Evolutionary conservation across 331 rosid genomes (phyloP), one percentile per base, ranked within the genome.

Genomic region (Pyrus hybrid): DNA sequence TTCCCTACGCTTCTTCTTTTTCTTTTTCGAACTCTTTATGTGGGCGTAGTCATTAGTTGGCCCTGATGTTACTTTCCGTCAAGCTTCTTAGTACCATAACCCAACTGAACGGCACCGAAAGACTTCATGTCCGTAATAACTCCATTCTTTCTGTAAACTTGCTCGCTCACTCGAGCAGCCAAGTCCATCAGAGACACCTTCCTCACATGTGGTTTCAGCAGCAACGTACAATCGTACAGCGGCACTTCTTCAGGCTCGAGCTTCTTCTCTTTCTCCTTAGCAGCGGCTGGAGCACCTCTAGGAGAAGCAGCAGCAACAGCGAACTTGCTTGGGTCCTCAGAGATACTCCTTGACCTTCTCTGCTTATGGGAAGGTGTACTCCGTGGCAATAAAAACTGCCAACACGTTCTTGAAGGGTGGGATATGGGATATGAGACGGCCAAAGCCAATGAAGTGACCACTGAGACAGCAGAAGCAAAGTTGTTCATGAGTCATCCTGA

Each of bases 1-100:
- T 33, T 35, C 0, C 41, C 41, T 2, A 8, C 41, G 11, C 41
- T 35, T 35, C 41, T 35, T 35, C 41, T 3, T 8, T 35, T 2
- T 35, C 11, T 35, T 35, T 33, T 35, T 35, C 41, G 0, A 35
- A 35, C 41, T 35, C 41, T 35, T 35, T 35, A 35, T 35, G 41
- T 35, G 41, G 41, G 11, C 41, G 41, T 35, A 0, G 41, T 35
- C 41, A 35, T 35, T 35, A 8, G 41, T 35, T 35, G 41, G 41
- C 41, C 97, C 99, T 94, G 89, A 77, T 37, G 89, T 78, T 72
- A 86, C 67, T 91, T 82, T 23, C 99, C 96, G 71, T 94, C 99
- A 30, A 86, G 93, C 85, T 94, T 90, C 81, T 82, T 90, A 13
- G 90, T 76, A 26, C 97, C 99, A 76, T 94, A 94, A 41, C 97